Evolutionary conservation across 2,329 filamentous ascomycete species (phyloP).

Genomic region (Colletotrichum tabaci): DNA sequence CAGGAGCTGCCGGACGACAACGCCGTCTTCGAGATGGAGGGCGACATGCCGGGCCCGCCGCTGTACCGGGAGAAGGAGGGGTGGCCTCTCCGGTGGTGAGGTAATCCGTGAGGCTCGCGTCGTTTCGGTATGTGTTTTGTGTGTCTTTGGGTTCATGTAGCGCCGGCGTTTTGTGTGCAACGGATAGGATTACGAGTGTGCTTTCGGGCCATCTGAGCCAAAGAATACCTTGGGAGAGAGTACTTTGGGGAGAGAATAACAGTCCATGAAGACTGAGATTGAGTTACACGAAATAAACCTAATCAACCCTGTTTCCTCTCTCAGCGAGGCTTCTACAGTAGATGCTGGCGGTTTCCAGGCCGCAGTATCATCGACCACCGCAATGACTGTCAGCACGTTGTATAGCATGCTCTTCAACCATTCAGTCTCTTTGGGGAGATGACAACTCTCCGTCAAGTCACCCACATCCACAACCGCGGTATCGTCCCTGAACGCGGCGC

Average conservation of each 20-base stretch:
- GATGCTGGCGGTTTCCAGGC: too few relatives aligned
- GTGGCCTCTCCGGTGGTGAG: constrained; percentile 25
- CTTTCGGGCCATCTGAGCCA: background rate
- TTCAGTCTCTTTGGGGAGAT: too few relatives aligned
- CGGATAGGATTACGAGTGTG: background rate
- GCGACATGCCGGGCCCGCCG: constrained; percentile 39
- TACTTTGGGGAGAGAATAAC: background rate
- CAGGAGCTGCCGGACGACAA: constrained; percentile 36
- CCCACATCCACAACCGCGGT: constrained; percentile 46
- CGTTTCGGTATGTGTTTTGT: background rate
- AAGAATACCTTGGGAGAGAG: background rate
- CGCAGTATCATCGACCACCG: too few relatives aligned
- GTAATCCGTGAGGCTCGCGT: background rate
- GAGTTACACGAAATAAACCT: background rate
- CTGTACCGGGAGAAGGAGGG: constrained; percentile 39
- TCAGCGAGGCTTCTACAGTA: too few relatives aligned
- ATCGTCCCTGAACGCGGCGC: constrained; percentile 66
- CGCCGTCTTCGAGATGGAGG: constrained; percentile 32
- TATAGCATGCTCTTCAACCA: too few relatives aligned
- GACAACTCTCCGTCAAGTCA: background rate
- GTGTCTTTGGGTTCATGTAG: constrained; percentile 15
- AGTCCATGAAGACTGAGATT: background rate
- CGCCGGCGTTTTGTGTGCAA: constrained; percentile 30
- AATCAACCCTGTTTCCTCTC: background rate
- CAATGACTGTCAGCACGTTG: too few relatives aligned